Percentiles rank a stretch among this genome's conserved stretches.
Evolutionary conservation across 148 eudicot genomes (phyloP).

Genomic region (Talinum fruticosum): DNA sequence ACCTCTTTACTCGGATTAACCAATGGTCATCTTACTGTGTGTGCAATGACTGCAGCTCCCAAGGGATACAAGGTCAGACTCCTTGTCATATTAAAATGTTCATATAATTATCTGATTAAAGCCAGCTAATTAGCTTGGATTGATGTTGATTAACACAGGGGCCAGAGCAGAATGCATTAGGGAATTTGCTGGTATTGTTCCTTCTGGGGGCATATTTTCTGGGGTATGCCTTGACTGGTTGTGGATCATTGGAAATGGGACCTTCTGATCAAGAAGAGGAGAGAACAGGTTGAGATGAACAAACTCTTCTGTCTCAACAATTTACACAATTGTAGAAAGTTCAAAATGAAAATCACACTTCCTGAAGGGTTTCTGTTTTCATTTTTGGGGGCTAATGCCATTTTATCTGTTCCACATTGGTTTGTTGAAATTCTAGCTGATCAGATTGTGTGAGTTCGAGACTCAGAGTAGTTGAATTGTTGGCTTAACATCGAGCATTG

Average conservation of each 20-base stretch:
- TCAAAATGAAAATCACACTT: not conserved
- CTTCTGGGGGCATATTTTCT: constrained; percentile 59
- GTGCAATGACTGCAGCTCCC: constrained; percentile 64
- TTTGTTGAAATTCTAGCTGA: not conserved
- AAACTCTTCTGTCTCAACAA: not conserved
- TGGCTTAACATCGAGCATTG: no score
- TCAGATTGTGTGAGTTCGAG: no score
- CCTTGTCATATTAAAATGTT: not conserved
- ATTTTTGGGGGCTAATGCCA: not conserved
- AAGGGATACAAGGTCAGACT: constrained; percentile 61
- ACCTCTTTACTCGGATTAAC: constrained; percentile 55
- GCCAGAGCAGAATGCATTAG: constrained; percentile 78
- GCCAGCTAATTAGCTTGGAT: not conserved
- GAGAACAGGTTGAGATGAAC: not conserved
- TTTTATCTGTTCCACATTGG: not conserved
- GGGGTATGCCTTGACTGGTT: constrained; percentile 72
- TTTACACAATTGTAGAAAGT: not conserved
- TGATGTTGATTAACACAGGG: constrained; percentile 37
- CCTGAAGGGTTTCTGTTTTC: not conserved
- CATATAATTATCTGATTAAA: not conserved
- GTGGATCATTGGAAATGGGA: constrained; percentile 60
- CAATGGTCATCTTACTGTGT: constrained; percentile 78
- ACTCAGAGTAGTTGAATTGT: no score
- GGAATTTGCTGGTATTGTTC: constrained; percentile 53
- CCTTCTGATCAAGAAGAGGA: constrained; percentile 21